A percentile compares a stretch with the other conserved stretches of the same genome.
These are phyloP conservation scores for Lasiodiplodia sp. DNA, from an alignment of 2,329 filamentous ascomycete genomes.

Conservation along the genomic window DNA sequence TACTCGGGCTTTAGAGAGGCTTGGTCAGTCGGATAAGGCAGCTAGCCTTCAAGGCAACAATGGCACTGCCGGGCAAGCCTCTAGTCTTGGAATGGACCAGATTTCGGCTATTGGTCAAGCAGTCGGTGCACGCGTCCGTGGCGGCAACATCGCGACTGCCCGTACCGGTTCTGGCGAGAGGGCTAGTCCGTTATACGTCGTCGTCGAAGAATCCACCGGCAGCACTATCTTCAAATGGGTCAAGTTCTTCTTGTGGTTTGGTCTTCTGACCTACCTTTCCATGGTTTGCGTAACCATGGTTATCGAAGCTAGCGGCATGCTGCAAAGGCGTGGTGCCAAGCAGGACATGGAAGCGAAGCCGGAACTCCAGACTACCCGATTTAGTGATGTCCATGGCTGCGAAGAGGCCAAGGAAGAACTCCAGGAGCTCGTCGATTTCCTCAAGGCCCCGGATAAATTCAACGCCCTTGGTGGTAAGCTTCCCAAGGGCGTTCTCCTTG, in stretches of 20 bases:
- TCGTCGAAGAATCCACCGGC: constrained; percentile 88
- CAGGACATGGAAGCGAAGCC: constrained; percentile 87
- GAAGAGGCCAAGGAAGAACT: constrained; percentile 98
- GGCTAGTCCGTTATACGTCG: constrained; percentile 88
- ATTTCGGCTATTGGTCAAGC: constrained; percentile 83
- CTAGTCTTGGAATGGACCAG: constrained; percentile 56
- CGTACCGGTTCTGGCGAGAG: constrained; percentile 72
- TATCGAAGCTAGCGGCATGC: constrained; percentile 78
- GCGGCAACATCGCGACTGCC: constrained; percentile 68
- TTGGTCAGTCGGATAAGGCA: constrained; percentile 57
- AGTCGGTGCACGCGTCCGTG: constrained; percentile 73
- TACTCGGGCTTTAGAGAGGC: constrained; percentile 72
- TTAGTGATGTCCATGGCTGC: constrained; percentile 93
- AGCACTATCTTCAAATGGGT: constrained; percentile 87
- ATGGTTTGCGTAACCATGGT: constrained; percentile 81
- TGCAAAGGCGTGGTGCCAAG: constrained; percentile 77
- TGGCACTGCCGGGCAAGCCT: constrained; percentile 31
- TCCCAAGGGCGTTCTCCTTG: constrained; percentile 93
- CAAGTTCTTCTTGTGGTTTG: constrained; percentile 83
- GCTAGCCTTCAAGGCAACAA: constrained; percentile 37
- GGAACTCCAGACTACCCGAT: constrained; percentile 89
- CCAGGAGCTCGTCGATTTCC: constrained; percentile 94
- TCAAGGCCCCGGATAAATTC: constrained; percentile 92
- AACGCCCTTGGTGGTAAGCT: constrained; percentile 94
- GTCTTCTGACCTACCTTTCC: constrained; percentile 78